Percentiles rank a stretch among this genome's conserved stretches.
Conservation (phyloP, 1,284 basidiomycete species). For the Tetrapyrgos nigripes region DNA sequence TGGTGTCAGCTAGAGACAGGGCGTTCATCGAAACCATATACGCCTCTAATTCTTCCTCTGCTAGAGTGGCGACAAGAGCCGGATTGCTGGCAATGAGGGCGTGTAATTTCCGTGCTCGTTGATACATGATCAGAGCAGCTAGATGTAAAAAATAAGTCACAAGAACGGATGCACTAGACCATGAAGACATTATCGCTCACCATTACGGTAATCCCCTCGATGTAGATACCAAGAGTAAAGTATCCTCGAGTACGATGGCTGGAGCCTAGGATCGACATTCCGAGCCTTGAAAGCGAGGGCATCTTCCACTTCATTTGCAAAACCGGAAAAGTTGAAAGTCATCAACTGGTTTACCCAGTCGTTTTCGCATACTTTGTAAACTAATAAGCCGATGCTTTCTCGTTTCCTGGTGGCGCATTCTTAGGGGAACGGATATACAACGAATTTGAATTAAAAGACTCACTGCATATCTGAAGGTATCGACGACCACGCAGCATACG, state of each 20-base stretch:
- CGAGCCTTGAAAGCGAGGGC: conserved; percentile 93
- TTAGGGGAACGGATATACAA: conserved; percentile 10
- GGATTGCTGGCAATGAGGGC: conserved; percentile 56
- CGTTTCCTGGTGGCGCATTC: conserved; percentile 63
- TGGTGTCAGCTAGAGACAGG: conserved; percentile 81
- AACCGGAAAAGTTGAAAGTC: conserved; percentile 85
- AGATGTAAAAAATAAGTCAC: conserved; percentile 8
- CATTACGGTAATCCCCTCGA: conserved; percentile 88
- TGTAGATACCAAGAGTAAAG: conserved; percentile 95
- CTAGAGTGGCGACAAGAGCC: conserved; percentile 60
- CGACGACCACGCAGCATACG: conserved; percentile 79
- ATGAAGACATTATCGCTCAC: conserved; percentile 50
- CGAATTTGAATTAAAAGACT: conserved; percentile 39
- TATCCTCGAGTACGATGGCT: conserved; percentile 90
- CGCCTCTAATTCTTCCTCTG: conserved; percentile 81
- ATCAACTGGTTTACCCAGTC: conserved; percentile 83
- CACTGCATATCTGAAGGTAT: conserved; percentile 81
- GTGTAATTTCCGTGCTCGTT: conserved; percentile 84
- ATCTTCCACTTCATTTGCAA: conserved; percentile 89
- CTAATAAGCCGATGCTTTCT: conserved; percentile 81
- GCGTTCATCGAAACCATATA: conserved; percentile 92
- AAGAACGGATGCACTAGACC: conserved; percentile 12
- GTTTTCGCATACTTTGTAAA: conserved; percentile 94
- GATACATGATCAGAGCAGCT: conserved; percentile 95
- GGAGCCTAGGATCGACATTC: conserved; percentile 88